Evolutionary conservation across 2,329 filamentous ascomycete genomes (phyloP), one percentile per base, ranked within the genome.

Genomic region (Stagonosporopsis cucurbitacearum): DNA sequence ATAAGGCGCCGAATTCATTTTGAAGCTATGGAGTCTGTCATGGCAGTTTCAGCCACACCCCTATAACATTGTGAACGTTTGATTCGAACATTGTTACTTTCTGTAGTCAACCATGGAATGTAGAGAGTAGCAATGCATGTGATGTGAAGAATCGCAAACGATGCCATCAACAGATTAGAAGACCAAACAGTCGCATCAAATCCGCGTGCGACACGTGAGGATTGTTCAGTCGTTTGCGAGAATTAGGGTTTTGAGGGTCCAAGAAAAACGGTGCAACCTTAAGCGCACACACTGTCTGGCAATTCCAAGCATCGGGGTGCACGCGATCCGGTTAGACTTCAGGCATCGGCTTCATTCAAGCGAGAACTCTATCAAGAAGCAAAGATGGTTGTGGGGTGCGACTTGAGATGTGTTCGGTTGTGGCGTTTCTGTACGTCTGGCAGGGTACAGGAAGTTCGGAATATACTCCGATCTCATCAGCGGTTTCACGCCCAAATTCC

Each of bases 381-480:
- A n/a, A n/a, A 37, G 28, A 50, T 42, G 19, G 28, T 17, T 37
- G 28, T 50, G 28, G 36, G 36, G 36, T 43, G 39, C 25, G 32
- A 23, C 23, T 36, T 32, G 41, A 20, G 36, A 42, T 43, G 44
- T 40, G 39, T 33, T 47, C 53, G 53, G 47, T 39, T 50, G 53
- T 56, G 53, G 53, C 53, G 47, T 32, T 39, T 25, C 32, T 36
- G 36, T 42, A 35, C 37, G 37, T 30, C 23, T 11, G 13, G 35
- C 19, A 11, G 30, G 25, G 44, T 4, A 32, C 2, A n/a, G n/a
- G n/a, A n/a, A n/a, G n/a, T 32, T 42, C 53, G 46, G 53, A 56
- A 17, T 50, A 25, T 32, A 56, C 53, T 56, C 53, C 52, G 52
- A 46, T 36, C 23, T 46, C 47, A 47, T 23, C 47, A 50, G 22